These are phyloP conservation scores for Cytospora chrysosperma DNA, from an alignment of 2,329 filamentous ascomycete species.

Conservation along the genomic window DNA sequence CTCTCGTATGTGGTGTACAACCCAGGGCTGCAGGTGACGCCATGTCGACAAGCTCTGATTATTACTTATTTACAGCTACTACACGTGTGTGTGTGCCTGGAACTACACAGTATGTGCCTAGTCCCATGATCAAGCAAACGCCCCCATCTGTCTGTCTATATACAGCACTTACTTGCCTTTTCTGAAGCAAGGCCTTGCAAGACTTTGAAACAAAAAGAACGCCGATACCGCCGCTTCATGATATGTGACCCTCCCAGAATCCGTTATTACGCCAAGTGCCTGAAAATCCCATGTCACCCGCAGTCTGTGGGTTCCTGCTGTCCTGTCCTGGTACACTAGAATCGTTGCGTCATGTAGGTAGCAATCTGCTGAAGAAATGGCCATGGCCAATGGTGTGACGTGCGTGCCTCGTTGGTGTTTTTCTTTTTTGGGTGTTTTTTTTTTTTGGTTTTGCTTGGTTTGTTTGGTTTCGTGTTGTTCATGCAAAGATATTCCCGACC, in stretches of 20 bases:
- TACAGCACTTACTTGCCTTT: too few species aligned
- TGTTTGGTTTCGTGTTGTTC: background rate
- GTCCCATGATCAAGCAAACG: background rate
- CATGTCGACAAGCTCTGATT: background rate
- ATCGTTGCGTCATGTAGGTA: background rate
- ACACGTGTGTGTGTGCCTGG: too few species aligned
- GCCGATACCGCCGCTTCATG: background rate
- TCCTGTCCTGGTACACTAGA: background rate
- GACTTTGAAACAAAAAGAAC: background rate
- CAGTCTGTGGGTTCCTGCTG: background rate
- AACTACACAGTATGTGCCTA: too few species aligned
- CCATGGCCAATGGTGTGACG: background rate
- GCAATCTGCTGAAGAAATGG: background rate
- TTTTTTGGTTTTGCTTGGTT: too few species aligned
- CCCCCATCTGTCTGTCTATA: too few species aligned
- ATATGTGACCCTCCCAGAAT: background rate
- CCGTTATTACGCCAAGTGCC: background rate
- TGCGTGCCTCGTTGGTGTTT: background rate
- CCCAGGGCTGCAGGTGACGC: background rate
- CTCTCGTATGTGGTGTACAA: constrained; percentile 3
- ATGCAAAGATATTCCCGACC: constrained; percentile 45
- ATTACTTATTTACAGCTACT: background rate
- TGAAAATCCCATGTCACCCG: background rate
- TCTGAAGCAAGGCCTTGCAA: background rate
- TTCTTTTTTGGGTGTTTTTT: too few species aligned